phyloP scores from a whole-genome alignment of 2,329 filamentous ascomycete genomes.

The Herpotrichia juniperi region DNA sequence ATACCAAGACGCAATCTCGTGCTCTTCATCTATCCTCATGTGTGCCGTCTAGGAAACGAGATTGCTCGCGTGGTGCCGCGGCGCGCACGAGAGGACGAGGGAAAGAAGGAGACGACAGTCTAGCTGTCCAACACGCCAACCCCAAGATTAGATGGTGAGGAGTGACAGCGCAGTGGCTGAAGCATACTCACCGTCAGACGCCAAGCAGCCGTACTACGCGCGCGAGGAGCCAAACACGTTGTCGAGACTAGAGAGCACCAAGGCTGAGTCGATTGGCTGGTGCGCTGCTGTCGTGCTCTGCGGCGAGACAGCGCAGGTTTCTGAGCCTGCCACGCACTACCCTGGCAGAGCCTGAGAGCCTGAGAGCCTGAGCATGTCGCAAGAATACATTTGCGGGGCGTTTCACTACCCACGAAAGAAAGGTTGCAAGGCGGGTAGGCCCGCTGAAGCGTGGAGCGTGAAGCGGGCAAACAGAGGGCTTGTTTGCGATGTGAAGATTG shows the following conservation, averaged over 20 bases:
- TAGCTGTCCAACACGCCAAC: too few relatives aligned
- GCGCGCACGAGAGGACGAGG: neutral
- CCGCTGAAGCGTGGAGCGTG: too few relatives aligned
- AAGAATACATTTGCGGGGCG: neutral
- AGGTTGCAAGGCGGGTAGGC: neutral
- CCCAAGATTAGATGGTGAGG: too few relatives aligned
- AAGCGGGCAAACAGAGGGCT: too few relatives aligned
- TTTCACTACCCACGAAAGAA: neutral
- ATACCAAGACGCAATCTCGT: neutral
- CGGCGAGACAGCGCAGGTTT: constrained; percentile 19
- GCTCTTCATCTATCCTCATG: neutral
- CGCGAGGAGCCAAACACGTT: constrained; percentile 22
- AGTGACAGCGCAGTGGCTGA: too few relatives aligned
- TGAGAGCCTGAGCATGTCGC: neutral
- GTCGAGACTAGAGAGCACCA: constrained; percentile 7
- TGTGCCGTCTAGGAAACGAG: too few relatives aligned
- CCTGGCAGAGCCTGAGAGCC: too few relatives aligned
- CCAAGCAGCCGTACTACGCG: constrained; percentile 16
- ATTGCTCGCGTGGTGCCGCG: neutral
- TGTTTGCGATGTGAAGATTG: too few relatives aligned
- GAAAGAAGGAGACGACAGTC: too few relatives aligned
- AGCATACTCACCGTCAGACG: constrained; percentile 18
- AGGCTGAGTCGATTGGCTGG: constrained; percentile 14
- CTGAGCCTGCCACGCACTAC: constrained; percentile 19
- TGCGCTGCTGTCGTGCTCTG: constrained; percentile 10